Base-by-base conservation (phyloP, 768 basidiomycete genomes). In the Tylopilus felleus region DNA sequence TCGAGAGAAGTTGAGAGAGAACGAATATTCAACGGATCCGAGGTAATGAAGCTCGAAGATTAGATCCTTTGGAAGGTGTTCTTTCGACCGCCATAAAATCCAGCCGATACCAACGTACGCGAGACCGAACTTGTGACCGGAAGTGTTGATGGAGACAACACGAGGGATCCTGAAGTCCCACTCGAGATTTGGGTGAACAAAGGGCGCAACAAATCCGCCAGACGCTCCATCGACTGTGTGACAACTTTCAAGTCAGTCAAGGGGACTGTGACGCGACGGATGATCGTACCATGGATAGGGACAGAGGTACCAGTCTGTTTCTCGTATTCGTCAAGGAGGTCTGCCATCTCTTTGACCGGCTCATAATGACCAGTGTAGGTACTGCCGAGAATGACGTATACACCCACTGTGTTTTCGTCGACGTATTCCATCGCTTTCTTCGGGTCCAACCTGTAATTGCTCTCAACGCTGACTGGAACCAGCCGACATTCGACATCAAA, bases 331-430 rank as follows among this genome's bases (percentile, higher is more conserved):
- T 78, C 77, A 68, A 93, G 74, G 10, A 90, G 77, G 39, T 85
- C 83, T 1, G 87, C 76, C 84, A 97, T 90, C 66, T 86, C 89
- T 66, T 89, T 81, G 29, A 97, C 93, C 13, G 87, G 84, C 62
- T 96, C 94, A 62, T 77, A 83, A 60, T 75, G 75, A n/a, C 78
- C 81, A 7, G 81, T 82, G 59, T 76, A 78, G 23, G 77, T 80
- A 77, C 86, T 75, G 29, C 76, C 79, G 23, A 82, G 73, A 53
- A 81, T 81, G 52, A 82, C 81, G 57, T 83, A 87, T 49, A 88
- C 72, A 44, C 85, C 85, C 54, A 88, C 86, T 1, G 83, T 84
- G 58, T 86, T 86, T 72, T 87, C 85, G 60, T 88, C 86, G 16
- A 87, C 76, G 47, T 74, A 80, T 40, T 86, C 72, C 74, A 86